phyloP scores from a whole-genome alignment of 2,329 filamentous ascomycete species.

The Penicillium verrucosum region DNA sequence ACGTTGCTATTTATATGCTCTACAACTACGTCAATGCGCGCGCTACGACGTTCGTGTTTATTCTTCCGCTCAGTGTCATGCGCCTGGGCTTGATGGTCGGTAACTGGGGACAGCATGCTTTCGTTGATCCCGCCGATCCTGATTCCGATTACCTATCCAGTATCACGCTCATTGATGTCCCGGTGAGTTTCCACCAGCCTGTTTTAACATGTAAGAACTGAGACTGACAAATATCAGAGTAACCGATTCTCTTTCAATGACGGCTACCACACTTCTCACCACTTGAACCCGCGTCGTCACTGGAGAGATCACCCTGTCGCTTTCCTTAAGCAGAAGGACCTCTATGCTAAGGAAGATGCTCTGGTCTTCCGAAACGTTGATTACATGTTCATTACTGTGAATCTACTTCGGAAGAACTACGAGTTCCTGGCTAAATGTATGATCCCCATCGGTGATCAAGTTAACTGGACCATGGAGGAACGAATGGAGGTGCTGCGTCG shows the following conservation, averaged over 20 bases:
- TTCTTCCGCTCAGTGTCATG: conserved; percentile 65
- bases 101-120: conserved; percentile 81
- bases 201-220: too few species aligned
- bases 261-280: conserved; percentile 67
- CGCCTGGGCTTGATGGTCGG: conserved; percentile 73
- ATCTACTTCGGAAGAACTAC: conserved; percentile 69
- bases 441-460: conserved; percentile 71
- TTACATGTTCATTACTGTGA: conserved; percentile 71
- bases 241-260: conserved; percentile 64
- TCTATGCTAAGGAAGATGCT: conserved; percentile 64
- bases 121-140: conserved; percentile 71
- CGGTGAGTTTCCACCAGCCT: conserved; percentile 52
- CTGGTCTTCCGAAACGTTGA: conserved; percentile 79
- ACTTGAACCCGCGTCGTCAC: conserved; percentile 72
- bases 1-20: conserved; percentile 52
- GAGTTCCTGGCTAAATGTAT: conserved; percentile 64
- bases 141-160: conserved; percentile 76
- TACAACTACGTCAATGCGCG: conserved; percentile 50
- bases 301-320: conserved; percentile 77
- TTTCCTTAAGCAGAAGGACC: conserved; percentile 66
- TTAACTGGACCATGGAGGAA: conserved; percentile 62
- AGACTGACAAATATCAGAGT: conserved; percentile 50
- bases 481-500: conserved; percentile 60
- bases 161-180: conserved; percentile 74
- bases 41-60: conserved; percentile 62